Evolutionary conservation across 1,284 basidiomycete species (phyloP), one percentile per base, ranked within the genome.

Genomic region (Bjerkandera adusta): DNA sequence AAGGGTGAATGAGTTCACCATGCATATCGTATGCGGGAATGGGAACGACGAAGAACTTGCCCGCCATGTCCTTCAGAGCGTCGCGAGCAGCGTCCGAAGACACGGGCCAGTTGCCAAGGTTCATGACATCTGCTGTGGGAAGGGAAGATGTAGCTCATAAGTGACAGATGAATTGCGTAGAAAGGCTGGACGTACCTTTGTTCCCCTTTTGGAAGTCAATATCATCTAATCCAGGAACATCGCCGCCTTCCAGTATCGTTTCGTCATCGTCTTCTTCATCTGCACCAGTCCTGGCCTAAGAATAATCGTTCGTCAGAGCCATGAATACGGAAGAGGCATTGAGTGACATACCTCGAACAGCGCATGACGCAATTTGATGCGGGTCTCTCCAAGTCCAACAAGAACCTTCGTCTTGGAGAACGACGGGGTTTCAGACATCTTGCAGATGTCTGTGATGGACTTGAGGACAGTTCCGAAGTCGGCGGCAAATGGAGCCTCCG

Each of bases 291-390:
- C n/a, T n/a, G n/a, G n/a, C n/a, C n/a, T n/a, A n/a, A n/a, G n/a
- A n/a, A n/a, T n/a, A n/a, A n/a, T n/a, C n/a, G n/a, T n/a, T n/a
- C n/a, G n/a, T n/a, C n/a, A n/a, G n/a, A n/a, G n/a, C n/a, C n/a
- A n/a, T n/a, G 7, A 5, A 21, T 21, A 27, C n/a, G n/a, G n/a
- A n/a, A n/a, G n/a, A n/a, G n/a, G n/a, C n/a, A n/a, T 16, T 7
- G 5, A 11, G 40, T 18, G 18, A 18, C 40, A 6, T 32, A 42
- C 40, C 40, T 42, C 40, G 29, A 42, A 42, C 8, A 42, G 27
- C 3, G 26, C 27, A 15, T 42, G 40, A 15, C 29, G 25, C 4
- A 42, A 11, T 21, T 42, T 32, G 40, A 32, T 15, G 7, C 40
- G 10, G 5, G 8, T 13, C 5, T 22, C 29, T 3, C 40, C 40